Evolutionary conservation across 164 flowering plant species (phyloP).

Genomic region (Warburgia ugandensis): DNA sequence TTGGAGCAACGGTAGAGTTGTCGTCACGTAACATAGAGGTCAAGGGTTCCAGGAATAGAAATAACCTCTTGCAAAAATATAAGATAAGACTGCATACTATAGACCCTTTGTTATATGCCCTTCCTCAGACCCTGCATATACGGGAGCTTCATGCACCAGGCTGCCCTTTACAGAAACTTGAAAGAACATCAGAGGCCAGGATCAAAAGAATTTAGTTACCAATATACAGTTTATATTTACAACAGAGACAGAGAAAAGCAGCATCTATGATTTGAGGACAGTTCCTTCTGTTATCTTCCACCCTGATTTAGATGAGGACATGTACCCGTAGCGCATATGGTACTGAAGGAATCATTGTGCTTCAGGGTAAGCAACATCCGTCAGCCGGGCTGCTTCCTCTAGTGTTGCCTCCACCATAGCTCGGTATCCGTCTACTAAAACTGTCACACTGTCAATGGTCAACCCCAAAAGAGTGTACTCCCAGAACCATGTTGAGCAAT

Average conservation of each 20-base stretch:
- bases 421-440: constrained; percentile 69
- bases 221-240: background rate
- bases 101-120: too few relatives aligned
- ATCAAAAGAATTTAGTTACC: too few relatives aligned
- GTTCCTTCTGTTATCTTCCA: constrained; percentile 95
- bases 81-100: too few relatives aligned
- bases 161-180: too few relatives aligned
- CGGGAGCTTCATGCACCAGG: too few relatives aligned
- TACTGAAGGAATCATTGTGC: constrained; percentile 61
- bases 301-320: constrained; percentile 47
- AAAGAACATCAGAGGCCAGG: too few relatives aligned
- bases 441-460: constrained; percentile 82
- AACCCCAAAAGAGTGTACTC: constrained; percentile 56
- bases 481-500: constrained; percentile 85
- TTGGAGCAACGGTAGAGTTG: too few relatives aligned
- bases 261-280: constrained; percentile 58
- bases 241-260: background rate
- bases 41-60: too few relatives aligned
- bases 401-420: constrained; percentile 92
- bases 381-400: constrained; percentile 66
- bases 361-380: constrained; percentile 64
- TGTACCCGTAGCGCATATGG: constrained; percentile 77
- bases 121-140: too few relatives aligned
- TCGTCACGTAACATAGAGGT: too few relatives aligned
- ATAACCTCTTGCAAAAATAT: too few relatives aligned